A percentile compares a stretch with the other conserved stretches of the same genome.
Conservation (phyloP, 2,329 filamentous ascomycete species). For the Aspergillus sp. region DNA sequence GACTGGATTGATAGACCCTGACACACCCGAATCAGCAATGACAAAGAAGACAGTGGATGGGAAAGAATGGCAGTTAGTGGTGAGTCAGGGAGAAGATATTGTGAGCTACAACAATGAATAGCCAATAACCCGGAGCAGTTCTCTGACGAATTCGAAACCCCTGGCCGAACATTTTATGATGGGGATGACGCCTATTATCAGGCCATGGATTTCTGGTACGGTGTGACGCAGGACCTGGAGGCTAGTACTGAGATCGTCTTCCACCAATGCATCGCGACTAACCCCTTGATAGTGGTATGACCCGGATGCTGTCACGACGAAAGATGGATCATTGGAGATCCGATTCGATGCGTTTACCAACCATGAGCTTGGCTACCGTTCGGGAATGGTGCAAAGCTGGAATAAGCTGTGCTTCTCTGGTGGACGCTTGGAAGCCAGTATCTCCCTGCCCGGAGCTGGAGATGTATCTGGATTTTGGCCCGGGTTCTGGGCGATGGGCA, state of each 20-base stretch:
- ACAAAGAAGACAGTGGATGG: constrained; percentile 61
- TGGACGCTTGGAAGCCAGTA: constrained; percentile 68
- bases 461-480: constrained; percentile 72
- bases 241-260: constrained; percentile 36
- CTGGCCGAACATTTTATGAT: constrained; percentile 69
- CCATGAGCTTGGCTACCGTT: constrained; percentile 67
- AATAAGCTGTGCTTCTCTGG: constrained; percentile 74
- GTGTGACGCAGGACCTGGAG: constrained; percentile 69
- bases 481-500: constrained; percentile 76
- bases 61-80: constrained; percentile 63
- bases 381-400: constrained; percentile 75
- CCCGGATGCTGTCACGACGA: constrained; percentile 66
- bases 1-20: constrained; percentile 64
- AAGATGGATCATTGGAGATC: constrained; percentile 63
- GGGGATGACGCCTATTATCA: constrained; percentile 70
- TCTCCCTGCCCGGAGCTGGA: constrained; percentile 68
- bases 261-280: neutral
- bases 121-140: constrained; percentile 47
- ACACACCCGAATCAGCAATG: constrained; percentile 62
- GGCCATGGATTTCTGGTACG: constrained; percentile 71
- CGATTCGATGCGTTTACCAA: constrained; percentile 66
- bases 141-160: constrained; percentile 70
- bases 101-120: neutral
- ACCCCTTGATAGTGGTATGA: constrained; percentile 63
- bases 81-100: constrained; percentile 34